A percentile compares a stretch with the other conserved stretches of the same genome.
phyloP scores from a whole-genome alignment of 768 basidiomycete genomes.

The Phylloporus rhodoxanthus region DNA sequence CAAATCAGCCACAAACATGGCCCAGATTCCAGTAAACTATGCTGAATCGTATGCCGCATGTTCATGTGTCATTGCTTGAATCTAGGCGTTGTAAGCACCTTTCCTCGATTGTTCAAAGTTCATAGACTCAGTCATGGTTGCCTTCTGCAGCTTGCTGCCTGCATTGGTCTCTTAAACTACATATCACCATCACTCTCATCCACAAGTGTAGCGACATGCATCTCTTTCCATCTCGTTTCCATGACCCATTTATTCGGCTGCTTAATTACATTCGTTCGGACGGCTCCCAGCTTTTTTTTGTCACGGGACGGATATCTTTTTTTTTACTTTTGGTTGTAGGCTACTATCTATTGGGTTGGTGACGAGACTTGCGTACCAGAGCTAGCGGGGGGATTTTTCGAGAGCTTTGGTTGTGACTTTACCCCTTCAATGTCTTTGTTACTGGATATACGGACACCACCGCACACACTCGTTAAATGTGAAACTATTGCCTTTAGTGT shows the following conservation, averaged over 20 bases:
- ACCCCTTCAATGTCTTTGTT: background rate
- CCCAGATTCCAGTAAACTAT: conserved; percentile 14
- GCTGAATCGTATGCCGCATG: background rate
- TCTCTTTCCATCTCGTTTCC: conserved; percentile 4
- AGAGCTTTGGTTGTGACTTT: conserved; percentile 1
- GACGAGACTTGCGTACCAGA: background rate
- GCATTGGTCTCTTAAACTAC: background rate
- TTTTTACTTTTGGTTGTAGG: background rate
- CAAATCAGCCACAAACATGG: background rate
- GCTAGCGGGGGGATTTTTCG: conserved; percentile 1
- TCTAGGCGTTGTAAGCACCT: conserved; percentile 9
- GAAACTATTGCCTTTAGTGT: conserved; percentile 1
- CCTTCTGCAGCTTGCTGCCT: too few species aligned
- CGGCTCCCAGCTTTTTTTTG: conserved; percentile 8
- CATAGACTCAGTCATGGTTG: background rate
- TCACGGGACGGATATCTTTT: conserved; percentile 14
- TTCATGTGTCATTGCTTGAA: conserved; percentile 18
- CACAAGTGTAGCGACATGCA: conserved; percentile 4
- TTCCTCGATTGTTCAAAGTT: background rate
- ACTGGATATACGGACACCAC: background rate
- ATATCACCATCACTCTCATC: background rate
- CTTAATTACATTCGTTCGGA: conserved; percentile 18
- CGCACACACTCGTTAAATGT: conserved; percentile 8
- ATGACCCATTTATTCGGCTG: conserved; percentile 3
- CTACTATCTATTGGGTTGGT: conserved; percentile 7